Percentiles rank a stretch among this genome's conserved stretches.
phyloP scores from a whole-genome alignment of 495 filamentous ascomycete species.

The Penicillium tannophilum region DNA sequence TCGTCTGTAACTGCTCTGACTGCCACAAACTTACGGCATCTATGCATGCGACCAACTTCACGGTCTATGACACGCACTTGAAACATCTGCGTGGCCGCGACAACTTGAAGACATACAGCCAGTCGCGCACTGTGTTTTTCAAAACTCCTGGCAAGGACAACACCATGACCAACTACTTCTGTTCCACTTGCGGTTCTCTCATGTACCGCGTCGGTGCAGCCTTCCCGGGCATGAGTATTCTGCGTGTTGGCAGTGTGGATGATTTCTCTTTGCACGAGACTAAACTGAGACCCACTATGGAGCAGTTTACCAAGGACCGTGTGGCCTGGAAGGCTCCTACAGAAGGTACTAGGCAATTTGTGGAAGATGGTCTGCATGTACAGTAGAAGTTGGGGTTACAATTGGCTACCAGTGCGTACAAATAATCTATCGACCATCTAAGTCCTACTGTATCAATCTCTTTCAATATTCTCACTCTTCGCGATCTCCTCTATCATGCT shows the following conservation, averaged over 20 bases:
- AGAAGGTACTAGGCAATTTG: conserved; percentile 4
- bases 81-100: conserved; percentile 49
- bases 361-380: conserved; percentile 4
- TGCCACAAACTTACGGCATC: conserved; percentile 62
- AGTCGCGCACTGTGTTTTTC: conserved; percentile 19
- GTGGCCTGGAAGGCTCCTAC: conserved; percentile 5
- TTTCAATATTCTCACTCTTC: too few relatives aligned
- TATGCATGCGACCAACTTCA: conserved; percentile 60
- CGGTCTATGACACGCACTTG: conserved; percentile 41
- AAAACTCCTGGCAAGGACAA: conserved; percentile 43
- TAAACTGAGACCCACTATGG: conserved; percentile 41
- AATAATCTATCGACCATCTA: background rate
- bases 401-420: background rate
- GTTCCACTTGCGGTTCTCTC: conserved; percentile 53
- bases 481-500: too few relatives aligned
- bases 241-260: conserved; percentile 57
- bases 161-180: conserved; percentile 58
- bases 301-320: conserved; percentile 14
- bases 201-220: conserved; percentile 49
- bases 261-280: conserved; percentile 56
- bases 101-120: conserved; percentile 41
- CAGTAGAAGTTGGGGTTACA: background rate
- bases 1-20: conserved; percentile 60
- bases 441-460: too few relatives aligned
- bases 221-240: conserved; percentile 41